Evolutionary conservation across 495 filamentous ascomycete genomes (phyloP), one percentile per base, ranked within the genome.

Genomic region (Hyaloscypha finlandica): DNA sequence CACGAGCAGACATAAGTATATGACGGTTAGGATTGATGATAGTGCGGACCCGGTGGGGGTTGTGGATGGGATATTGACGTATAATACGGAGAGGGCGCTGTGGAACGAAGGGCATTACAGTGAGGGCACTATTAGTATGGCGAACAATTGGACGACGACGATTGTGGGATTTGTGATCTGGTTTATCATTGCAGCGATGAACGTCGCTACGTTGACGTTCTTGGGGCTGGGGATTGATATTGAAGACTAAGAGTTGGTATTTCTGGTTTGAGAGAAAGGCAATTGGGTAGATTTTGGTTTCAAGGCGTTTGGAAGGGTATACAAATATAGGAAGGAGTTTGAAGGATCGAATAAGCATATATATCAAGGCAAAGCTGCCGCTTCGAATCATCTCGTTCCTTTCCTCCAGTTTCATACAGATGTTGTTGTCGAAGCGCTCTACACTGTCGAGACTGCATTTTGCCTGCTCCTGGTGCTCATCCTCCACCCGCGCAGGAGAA

Each of bases 1-100:
- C 61, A 84, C 82, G 3, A 76, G 77, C 59, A 71, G 75, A 2
- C 59, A 70, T 19, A 74, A 76, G 64, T 81, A 79, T 60, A 84
- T 84, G 82, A 76, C 67, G 63, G 81, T 84, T 8, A 56, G 55
- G n/a, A 19, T 68, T 16, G 59, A 68, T 51, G 66, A 56, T 35
- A 37, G 14, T 14, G 53, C 54, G 5, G 51, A 42, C 4, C 29
- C 33, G 29, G 37, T 58, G 3, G 53, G 66, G 1, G 51, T 67
- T 4, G 59, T 63, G 22, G 48, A 67, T 30, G 58, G 51, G 12
- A 66, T 54, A 16, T 1, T 59, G 52, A 42, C 67, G 16, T 42
- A 56, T 63, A 22, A 39, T 35, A 59, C 60, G 4, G 60, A 45
- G 37, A 63, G 35, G 35, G 59, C 57, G 31, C 22, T 39, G 9